Conservation (phyloP, 2,329 filamentous ascomycete genomes). For the Alternaria burnsii region DNA sequence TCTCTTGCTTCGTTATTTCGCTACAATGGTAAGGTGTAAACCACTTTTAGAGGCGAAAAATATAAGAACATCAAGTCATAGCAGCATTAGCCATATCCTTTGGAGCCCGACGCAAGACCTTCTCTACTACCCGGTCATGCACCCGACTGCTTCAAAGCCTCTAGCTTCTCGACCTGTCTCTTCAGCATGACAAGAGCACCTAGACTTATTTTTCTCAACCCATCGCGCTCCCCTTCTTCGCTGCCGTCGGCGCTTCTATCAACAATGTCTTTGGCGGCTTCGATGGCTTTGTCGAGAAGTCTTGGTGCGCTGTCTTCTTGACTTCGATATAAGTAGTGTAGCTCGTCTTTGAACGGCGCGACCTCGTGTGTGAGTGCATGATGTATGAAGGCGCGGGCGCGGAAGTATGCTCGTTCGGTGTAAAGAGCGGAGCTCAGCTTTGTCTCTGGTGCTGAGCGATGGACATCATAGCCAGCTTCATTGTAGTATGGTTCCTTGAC, state of each 20-base stretch:
- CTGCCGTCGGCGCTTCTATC: conserved; percentile 45
- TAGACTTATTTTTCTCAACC: conserved; percentile 57
- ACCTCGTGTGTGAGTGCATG: conserved; percentile 55
- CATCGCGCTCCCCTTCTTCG: conserved; percentile 50
- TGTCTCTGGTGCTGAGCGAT: conserved; percentile 57
- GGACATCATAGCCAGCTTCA: conserved; percentile 68
- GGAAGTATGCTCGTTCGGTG: conserved; percentile 63
- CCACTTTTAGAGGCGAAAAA: background rate
- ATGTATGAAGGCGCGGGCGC: conserved; percentile 61
- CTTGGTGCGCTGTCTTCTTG: conserved; percentile 45
- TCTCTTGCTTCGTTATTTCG: background rate
- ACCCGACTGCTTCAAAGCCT: conserved; percentile 26
- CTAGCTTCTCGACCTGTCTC: conserved; percentile 52
- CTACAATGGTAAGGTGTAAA: background rate
- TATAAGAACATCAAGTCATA: background rate
- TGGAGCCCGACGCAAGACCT: background rate
- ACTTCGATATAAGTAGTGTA: conserved; percentile 61
- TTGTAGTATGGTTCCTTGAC: conserved; percentile 70
- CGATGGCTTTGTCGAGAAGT: conserved; percentile 56
- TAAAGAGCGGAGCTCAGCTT: conserved; percentile 59
- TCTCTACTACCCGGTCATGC: background rate
- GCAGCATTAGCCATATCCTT: background rate
- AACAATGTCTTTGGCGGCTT: conserved; percentile 54
- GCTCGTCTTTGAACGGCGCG: conserved; percentile 59
- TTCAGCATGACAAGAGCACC: conserved; percentile 57